phyloP scores from a whole-genome alignment of 2,329 filamentous ascomycete genomes.

The Penicillium brasilianum region DNA sequence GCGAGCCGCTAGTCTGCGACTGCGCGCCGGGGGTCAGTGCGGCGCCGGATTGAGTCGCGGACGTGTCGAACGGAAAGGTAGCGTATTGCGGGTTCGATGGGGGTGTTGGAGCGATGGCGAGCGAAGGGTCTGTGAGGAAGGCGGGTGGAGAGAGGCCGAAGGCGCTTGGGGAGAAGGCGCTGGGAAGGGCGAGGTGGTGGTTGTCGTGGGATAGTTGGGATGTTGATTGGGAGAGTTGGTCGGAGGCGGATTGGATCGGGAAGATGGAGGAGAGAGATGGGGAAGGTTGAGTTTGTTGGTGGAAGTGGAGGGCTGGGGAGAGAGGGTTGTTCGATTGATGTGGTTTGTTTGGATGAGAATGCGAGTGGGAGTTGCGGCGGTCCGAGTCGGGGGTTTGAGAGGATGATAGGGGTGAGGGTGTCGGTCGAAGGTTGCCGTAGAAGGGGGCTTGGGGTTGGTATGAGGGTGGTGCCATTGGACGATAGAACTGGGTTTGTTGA shows the following conservation, averaged over 20 bases:
- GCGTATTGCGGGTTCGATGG: conserved; percentile 43
- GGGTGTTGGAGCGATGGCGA: conserved; percentile 37
- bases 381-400: conserved; percentile 19
- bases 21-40: conserved; percentile 48
- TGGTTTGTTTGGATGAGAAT: conserved; percentile 2
- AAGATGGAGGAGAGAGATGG: conserved; percentile 24
- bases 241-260: conserved; percentile 16
- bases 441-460: conserved; percentile 19
- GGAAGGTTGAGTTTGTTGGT: conserved; percentile 23
- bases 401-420: conserved; percentile 12
- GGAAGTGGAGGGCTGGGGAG: conserved; percentile 26
- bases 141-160: conserved; percentile 41
- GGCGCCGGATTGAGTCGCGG: conserved; percentile 8
- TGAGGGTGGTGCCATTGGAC: conserved; percentile 22
- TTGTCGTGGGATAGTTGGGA: conserved; percentile 29
- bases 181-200: conserved; percentile 34
- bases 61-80: conserved; percentile 45
- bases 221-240: conserved; percentile 23
- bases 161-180: conserved; percentile 49
- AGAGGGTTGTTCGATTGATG: conserved; percentile 8
- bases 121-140: conserved; percentile 36
- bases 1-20: conserved; percentile 48
- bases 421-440: conserved; percentile 20
- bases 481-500: conserved; percentile 29
- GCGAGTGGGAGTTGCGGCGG: conserved; percentile 18